phyloP scores from a whole-genome alignment of 2,329 filamentous ascomycete species.

The Cytospora paraplurivora region DNA sequence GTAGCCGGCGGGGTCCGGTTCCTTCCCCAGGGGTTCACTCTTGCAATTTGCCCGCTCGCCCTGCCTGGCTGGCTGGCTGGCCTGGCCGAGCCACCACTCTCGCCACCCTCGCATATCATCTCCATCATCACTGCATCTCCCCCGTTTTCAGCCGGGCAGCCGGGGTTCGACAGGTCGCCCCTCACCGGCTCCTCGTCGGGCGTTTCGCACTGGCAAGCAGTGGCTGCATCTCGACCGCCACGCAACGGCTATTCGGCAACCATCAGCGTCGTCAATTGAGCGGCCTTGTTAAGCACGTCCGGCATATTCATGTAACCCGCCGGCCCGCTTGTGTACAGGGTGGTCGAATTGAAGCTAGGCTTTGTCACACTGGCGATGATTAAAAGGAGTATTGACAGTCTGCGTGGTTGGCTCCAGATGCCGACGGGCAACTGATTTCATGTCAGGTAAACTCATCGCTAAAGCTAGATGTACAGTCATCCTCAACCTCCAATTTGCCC shows the following conservation, averaged over 20 bases:
- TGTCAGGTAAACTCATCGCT: conserved; percentile 19
- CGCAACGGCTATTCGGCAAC: not conserved
- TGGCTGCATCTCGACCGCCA: not conserved
- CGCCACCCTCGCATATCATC: not conserved
- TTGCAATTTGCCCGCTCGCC: too few relatives aligned
- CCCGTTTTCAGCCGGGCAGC: not conserved
- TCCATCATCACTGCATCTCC: not conserved
- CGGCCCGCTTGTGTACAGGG: too few relatives aligned
- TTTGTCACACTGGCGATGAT: not conserved
- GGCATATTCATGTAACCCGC: too few relatives aligned
- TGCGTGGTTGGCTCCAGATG: not conserved
- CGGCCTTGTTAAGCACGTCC: not conserved
- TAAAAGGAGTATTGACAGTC: not conserved
- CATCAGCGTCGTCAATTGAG: not conserved
- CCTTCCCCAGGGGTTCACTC: not conserved
- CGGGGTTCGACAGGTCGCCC: not conserved
- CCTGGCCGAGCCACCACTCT: not conserved
- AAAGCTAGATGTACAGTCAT: conserved; percentile 8
- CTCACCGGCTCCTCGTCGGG: not conserved
- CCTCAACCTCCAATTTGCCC: not conserved
- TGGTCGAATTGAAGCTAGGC: too few relatives aligned
- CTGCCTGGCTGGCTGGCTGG: too few relatives aligned
- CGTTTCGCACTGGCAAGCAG: not conserved
- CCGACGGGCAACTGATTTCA: conserved; percentile 9
- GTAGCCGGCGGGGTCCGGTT: conserved; percentile 16